A percentile compares a stretch with the other conserved stretches of the same genome.
Evolutionary conservation across 345 rosid species (phyloP).

Genomic region (Salix purpurea): DNA sequence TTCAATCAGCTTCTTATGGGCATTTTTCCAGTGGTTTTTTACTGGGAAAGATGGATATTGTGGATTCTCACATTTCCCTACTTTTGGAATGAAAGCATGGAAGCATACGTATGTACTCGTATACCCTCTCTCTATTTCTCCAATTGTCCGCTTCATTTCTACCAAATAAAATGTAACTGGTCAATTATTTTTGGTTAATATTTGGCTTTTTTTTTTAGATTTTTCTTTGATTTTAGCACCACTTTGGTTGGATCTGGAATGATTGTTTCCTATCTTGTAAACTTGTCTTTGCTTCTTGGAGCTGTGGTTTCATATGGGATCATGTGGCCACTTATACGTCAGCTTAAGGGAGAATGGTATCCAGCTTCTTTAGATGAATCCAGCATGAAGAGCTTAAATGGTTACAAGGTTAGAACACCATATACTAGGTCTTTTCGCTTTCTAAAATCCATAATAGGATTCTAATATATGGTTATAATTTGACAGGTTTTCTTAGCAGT

Average conservation of each 20-base stretch:
- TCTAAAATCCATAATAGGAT: neutral
- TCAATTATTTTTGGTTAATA: neutral
- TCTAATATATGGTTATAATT: neutral
- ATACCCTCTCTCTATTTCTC: neutral
- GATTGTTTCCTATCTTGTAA: slow-evolving; percentile 85
- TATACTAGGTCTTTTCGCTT: neutral
- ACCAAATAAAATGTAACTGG: neutral
- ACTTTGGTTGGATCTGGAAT: slow-evolving; percentile 90
- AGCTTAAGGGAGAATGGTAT: slow-evolving; percentile 80
- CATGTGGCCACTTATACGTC: slow-evolving; percentile 84
- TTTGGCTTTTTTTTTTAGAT: slow-evolving; percentile 36
- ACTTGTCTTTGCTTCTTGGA: slow-evolving; percentile 77
- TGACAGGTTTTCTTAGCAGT: slow-evolving; percentile 67
- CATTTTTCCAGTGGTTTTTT: slow-evolving; percentile 87
- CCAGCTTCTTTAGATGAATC: slow-evolving; percentile 54
- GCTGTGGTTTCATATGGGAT: slow-evolving; percentile 75
- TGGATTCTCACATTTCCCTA: slow-evolving; percentile 81
- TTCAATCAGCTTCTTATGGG: slow-evolving; percentile 83
- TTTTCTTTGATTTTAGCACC: slow-evolving; percentile 81
- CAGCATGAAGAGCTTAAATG: slow-evolving; percentile 81
- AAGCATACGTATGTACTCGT: slow-evolving; percentile 58
- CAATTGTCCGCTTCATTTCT: neutral
- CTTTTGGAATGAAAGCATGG: slow-evolving; percentile 82
- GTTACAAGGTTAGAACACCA: slow-evolving; percentile 66
- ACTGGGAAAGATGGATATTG: slow-evolving; percentile 48